Base-by-base conservation (phyloP, 371 early-diverging fungal genomes). In the Syncephalastrum monosporum region DNA sequence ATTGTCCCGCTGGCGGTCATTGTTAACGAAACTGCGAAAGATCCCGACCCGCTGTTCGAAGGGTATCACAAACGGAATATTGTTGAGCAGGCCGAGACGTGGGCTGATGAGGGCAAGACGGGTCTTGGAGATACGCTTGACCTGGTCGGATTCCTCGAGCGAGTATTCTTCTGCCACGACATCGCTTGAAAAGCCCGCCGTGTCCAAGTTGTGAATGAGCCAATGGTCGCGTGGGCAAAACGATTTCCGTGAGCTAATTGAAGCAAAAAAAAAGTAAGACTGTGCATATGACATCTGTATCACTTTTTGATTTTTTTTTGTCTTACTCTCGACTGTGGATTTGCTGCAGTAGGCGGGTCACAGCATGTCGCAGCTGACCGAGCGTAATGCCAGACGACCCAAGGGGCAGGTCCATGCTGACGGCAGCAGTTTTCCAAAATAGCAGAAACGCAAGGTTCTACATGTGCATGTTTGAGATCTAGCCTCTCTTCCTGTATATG, bases 41-140 rank as follows among this genome's bases (percentile, higher is more conserved):
- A 97, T 82, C 13, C 82, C 74, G 7, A 95, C 92, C 14, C 97
- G 89, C 42, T 86, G 84, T 50, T 91, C 90, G 64, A 97, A 95
- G 0, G 93, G 92, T 19, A 94, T 85, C 1, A 94, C 88, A 73
- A 95, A 97, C 1, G 96, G 96, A 2, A 96, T 88, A 56, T 91
- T 81, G 53, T 82, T 82, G 55, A 97, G 73, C 21, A 97, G 72
- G 4, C 82, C 86, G 4, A 89, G 77, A 3, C 90, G 78, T 3
- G 90, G 91, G 42, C 82, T 86, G 23, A 84, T 59, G 12, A 81
- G 59, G 10, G 79, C 80, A 27, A 82, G 61, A 42, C 62, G 47
- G 1, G 68, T 59, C 63, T 74, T 60, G 41, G 74, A 61, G 29
- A 71, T 57, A 13, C 60, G 48, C 55, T 65, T 55, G 56, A 59